Base-by-base conservation (phyloP, 371 early-diverging fungal genomes). In the Circinella umbellata region DNA sequence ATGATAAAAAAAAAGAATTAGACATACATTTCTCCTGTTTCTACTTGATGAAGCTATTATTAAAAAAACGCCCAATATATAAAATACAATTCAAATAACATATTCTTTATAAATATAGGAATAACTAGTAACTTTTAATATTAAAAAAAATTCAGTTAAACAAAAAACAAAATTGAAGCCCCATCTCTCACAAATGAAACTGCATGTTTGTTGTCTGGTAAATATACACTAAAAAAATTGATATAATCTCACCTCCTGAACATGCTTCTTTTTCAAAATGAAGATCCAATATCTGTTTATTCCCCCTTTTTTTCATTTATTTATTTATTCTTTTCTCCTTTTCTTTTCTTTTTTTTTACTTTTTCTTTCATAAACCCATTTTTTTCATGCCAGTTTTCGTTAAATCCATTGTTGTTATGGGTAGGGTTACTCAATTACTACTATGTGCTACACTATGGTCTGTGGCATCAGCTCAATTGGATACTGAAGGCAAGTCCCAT, bases 401-500 rank as follows among this genome's bases (percentile, higher is more conserved):
- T 57, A 27, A 34, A 27, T 57, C 20, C 35, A 7, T 51, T 3
- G n/a, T 34, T n/a, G n/a, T 34, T 10, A 57, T 14, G 0, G 34
- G 34, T 34, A 3, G 5, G 34, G 10, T 34, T 11, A 11, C 9
- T 34, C 27, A 57, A 34, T 34, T 57, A 14, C 8, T 57, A n/a
- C 27, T 57, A 11, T 57, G 57, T 34, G 27, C 57, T 27, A 34
- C 57, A 5, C 0, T 34, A 0, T 57, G 57, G 57, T 27, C 57
- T 34, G 14, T 34, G 1, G 57, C 35, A 57, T 57, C 57, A 27
- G 57, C 57, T 10, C 57, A 57, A 57, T 8, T 57, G 7, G 57
- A 57, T 57, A 57, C 57, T 34, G 57, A 27, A 57, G 57, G 57
- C 51, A 51, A 51, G 51, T 51, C 15, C 15, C 47, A 11, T 47